Evolutionary conservation across 1,284 basidiomycete genomes (phyloP), one percentile per base, ranked within the genome.

Genomic region (Sporisorium scitamineum): DNA sequence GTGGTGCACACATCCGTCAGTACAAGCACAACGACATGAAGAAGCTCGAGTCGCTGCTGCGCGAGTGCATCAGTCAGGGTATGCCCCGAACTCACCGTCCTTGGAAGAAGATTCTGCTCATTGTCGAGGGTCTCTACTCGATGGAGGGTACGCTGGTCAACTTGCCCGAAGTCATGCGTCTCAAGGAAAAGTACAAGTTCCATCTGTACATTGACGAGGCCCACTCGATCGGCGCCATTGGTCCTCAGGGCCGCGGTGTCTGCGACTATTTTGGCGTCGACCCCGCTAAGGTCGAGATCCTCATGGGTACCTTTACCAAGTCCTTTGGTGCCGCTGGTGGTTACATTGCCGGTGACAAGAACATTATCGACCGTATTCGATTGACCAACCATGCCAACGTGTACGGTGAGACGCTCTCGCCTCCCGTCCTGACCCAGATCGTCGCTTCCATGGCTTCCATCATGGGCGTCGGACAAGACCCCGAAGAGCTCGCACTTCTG

Each of bases 231-330:
- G 96, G 97, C 70, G 96, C 95, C 1, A 89, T 99, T 42, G 96
- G 96, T 37, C 94, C 95, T 9, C 90, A 93, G 78, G 96, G 96
- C 10, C 93, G 96, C 50, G 96, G 96, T 75, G 93, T 99, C 5
- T 91, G 92, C 68, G 95, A 99, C 86, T 99, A 97, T 88, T 99
- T 96, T 86, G 91, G 91, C 62, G 88, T 98, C 70, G 88, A 94
- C 80, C 94, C 95, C 3, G 88, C 89, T 11, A 89, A 89, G 37
- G 89, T 98, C 69, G 96, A 99, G 85, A 90, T 99, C 74, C 90
- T 97, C 74, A 99, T 99, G 96, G 96, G 96, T 62, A 99, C 96
- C 0, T 97, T 99, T 85, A 99, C 96, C 41, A 99, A 99, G 87
- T 97, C 95, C 0, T 99, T 99, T 84, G 97, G 96, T 66, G 95